Percentiles rank a stretch among this genome's conserved stretches.
Evolutionary conservation across 2,329 filamentous ascomycete species (phyloP).

Genomic region (Monilinia laxa): DNA sequence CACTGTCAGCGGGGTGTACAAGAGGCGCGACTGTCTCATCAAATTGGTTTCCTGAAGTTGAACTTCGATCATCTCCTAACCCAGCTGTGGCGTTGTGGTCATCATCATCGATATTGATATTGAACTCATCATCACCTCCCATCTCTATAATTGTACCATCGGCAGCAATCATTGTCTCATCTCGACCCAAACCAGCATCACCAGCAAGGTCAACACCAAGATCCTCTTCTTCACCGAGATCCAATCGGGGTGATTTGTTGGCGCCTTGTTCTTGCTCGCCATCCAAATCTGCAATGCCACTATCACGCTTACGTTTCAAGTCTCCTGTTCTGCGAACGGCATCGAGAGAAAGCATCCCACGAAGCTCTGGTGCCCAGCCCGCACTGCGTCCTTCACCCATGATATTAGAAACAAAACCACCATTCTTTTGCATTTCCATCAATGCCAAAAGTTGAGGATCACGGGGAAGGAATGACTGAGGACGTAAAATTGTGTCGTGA

Average conservation of each 20-base stretch:
- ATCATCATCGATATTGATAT: slow-evolving; percentile 48
- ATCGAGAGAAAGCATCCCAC: slow-evolving; percentile 87
- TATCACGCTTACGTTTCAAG: slow-evolving; percentile 91
- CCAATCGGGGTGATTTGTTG: slow-evolving; percentile 65
- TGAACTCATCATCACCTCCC: slow-evolving; percentile 53
- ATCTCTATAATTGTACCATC: slow-evolving; percentile 67
- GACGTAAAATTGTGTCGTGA: slow-evolving; percentile 80
- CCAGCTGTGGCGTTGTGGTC: slow-evolving; percentile 47
- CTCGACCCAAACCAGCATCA: slow-evolving; percentile 51
- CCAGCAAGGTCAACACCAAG: slow-evolving; percentile 47
- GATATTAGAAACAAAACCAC: slow-evolving; percentile 84
- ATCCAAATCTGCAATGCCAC: slow-evolving; percentile 77
- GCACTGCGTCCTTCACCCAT: slow-evolving; percentile 76
- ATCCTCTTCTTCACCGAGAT: slow-evolving; percentile 62
- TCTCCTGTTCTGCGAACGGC: slow-evolving; percentile 74
- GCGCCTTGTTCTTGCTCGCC: slow-evolving; percentile 57
- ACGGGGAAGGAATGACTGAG: slow-evolving; percentile 77
- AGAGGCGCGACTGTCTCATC: slow-evolving; percentile 76
- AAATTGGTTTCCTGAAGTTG: slow-evolving; percentile 58
- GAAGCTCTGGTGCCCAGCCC: slow-evolving; percentile 88
- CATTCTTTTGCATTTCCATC: slow-evolving; percentile 87
- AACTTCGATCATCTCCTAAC: slow-evolving; percentile 41
- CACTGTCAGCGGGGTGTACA: slow-evolving; percentile 78
- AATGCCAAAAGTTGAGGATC: slow-evolving; percentile 84
- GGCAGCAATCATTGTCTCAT: slow-evolving; percentile 44